These are phyloP conservation scores for Bipolaris victoriae DNA, from an alignment of 2,329 filamentous ascomycete species.

Conservation along the genomic window DNA sequence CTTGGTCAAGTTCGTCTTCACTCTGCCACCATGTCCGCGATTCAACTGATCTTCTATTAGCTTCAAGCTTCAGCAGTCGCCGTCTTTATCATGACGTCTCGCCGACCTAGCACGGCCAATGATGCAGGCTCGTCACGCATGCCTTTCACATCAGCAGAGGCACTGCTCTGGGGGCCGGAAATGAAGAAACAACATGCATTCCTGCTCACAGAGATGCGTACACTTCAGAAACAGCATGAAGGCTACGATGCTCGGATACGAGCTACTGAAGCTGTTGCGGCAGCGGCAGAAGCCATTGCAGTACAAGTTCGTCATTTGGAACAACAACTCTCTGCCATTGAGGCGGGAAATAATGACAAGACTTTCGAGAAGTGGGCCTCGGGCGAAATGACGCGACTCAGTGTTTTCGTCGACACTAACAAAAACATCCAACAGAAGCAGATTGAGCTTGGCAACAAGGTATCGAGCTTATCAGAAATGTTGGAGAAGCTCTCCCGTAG, in stretches of 20 bases:
- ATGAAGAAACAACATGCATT: conserved; percentile 47
- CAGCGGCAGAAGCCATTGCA: conserved; percentile 24
- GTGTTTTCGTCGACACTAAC: conserved; percentile 22
- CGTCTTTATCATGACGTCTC: conserved; percentile 6
- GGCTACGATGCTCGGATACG: conserved; percentile 30
- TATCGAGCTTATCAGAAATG: conserved; percentile 18
- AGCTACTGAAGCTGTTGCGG: conserved; percentile 25
- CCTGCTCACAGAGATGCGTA: conserved; percentile 45
- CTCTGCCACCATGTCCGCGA: neutral
- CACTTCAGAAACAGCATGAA: conserved; percentile 39
- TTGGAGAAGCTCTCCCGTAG: conserved; percentile 12
- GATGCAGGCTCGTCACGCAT: conserved; percentile 17
- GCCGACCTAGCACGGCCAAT: conserved; percentile 18
- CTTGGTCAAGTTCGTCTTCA: neutral
- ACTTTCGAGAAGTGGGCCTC: conserved; percentile 28
- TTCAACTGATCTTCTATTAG: neutral
- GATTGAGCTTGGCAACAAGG: conserved; percentile 19
- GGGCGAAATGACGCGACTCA: conserved; percentile 20
- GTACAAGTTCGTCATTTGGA: conserved; percentile 23
- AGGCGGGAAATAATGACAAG: conserved; percentile 30
- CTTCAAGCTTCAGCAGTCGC: neutral
- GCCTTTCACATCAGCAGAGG: conserved; percentile 29
- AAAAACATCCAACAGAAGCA: conserved; percentile 28
- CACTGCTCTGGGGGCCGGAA: conserved; percentile 51
- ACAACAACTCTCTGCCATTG: conserved; percentile 30